Percentiles rank a stretch among this genome's conserved stretches.
These are phyloP conservation scores for Daldinia caldariorum DNA, from an alignment of 495 filamentous ascomycete genomes.

Conservation along the genomic window DNA sequence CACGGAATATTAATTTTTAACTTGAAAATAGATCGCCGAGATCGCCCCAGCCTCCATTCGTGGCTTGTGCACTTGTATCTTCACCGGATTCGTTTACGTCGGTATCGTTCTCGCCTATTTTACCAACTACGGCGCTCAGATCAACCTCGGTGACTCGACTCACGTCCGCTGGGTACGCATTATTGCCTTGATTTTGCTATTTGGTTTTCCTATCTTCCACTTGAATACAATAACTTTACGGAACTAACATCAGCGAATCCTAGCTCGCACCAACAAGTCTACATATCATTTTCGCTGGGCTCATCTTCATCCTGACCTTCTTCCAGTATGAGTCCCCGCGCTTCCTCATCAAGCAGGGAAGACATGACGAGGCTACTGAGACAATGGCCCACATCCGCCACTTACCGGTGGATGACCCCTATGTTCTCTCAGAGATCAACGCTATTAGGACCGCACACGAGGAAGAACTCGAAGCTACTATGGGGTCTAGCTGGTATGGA, in stretches of 20 bases:
- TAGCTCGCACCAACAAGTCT: slow-evolving; percentile 70
- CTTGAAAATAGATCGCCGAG: slow-evolving; percentile 59
- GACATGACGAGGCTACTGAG: slow-evolving; percentile 55
- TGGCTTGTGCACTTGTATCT: slow-evolving; percentile 75
- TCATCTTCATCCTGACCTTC: slow-evolving; percentile 72
- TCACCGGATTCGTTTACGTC: slow-evolving; percentile 70
- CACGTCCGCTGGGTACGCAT: slow-evolving; percentile 66
- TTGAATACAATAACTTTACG: neutral
- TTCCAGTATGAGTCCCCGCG: slow-evolving; percentile 71
- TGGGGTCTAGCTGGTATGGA: slow-evolving; percentile 63
- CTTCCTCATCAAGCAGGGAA: slow-evolving; percentile 63
- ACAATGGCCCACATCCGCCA: slow-evolving; percentile 62
- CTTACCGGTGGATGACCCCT: slow-evolving; percentile 59
- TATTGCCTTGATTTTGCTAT: neutral
- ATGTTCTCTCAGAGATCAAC: slow-evolving; percentile 60
- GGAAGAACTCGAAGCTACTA: slow-evolving; percentile 66
- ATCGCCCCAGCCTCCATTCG: slow-evolving; percentile 69
- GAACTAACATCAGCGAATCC: neutral
- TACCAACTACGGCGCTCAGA: slow-evolving; percentile 65
- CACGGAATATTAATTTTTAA: slow-evolving; percentile 18
- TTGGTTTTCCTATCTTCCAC: too few species aligned
- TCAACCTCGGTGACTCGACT: slow-evolving; percentile 65
- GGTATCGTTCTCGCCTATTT: slow-evolving; percentile 71
- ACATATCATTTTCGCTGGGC: slow-evolving; percentile 76
- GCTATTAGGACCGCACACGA: slow-evolving; percentile 60